Percentiles rank a stretch among this genome's conserved stretches.
Evolutionary conservation across 2,329 filamentous ascomycete genomes (phyloP).

Genomic region (Fusarium mangiferae): DNA sequence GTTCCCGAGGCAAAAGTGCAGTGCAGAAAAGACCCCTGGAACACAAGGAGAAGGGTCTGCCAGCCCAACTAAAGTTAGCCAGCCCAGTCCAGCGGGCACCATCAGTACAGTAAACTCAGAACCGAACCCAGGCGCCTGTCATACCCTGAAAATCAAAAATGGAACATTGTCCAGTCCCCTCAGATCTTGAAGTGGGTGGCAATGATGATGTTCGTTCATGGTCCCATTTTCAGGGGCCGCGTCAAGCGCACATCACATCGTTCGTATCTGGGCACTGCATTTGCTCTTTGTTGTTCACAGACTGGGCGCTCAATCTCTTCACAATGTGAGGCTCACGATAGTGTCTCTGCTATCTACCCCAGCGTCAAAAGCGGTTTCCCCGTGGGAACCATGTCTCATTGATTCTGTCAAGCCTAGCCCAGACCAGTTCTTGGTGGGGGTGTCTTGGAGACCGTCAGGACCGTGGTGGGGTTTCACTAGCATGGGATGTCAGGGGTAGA

Average conservation of each 20-base stretch:
- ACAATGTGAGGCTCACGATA: slow-evolving; percentile 19
- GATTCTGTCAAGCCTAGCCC: slow-evolving; percentile 27
- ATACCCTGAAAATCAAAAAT: slow-evolving; percentile 28
- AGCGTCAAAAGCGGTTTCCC: slow-evolving; percentile 21
- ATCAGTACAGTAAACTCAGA: not conserved
- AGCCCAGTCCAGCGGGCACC: not conserved
- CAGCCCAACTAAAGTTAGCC: not conserved
- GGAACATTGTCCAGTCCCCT: not conserved
- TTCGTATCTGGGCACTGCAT: not conserved
- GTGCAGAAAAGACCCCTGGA: slow-evolving; percentile 23
- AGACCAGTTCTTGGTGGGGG: slow-evolving; percentile 34
- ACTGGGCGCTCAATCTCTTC: not conserved
- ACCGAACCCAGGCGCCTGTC: not conserved
- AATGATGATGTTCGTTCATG: slow-evolving; percentile 23
- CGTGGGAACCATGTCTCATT: slow-evolving; percentile 25
- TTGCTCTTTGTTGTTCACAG: not conserved
- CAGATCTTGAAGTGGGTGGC: slow-evolving; percentile 27
- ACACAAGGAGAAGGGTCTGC: slow-evolving; percentile 29
- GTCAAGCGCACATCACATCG: not conserved
- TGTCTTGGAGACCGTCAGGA: slow-evolving; percentile 19
- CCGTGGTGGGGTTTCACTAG: slow-evolving; percentile 34
- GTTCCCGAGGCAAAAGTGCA: slow-evolving; percentile 28
- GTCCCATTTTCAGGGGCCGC: slow-evolving; percentile 20
- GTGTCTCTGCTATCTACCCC: slow-evolving; percentile 6
- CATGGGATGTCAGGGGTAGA: slow-evolving; percentile 12